Base-by-base conservation (phyloP, 768 basidiomycete genomes). In the Auriscalpium vulgare region DNA sequence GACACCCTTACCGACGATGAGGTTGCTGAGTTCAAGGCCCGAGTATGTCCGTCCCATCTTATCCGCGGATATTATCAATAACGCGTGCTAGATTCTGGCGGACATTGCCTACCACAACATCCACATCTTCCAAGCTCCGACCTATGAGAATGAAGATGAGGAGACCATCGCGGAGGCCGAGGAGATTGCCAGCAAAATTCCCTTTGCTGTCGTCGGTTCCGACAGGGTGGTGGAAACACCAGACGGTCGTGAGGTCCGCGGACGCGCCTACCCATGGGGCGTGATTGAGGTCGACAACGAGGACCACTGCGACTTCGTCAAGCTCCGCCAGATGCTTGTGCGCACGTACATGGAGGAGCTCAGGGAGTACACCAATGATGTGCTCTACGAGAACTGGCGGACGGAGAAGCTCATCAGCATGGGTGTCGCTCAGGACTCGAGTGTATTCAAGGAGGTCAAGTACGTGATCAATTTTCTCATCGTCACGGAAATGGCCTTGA, bases 391-490 rank as follows among this genome's bases (percentile, higher is more conserved):
- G 80, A 91, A 97, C 71, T 99, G 97, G 86, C 81, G 97, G 75
- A 91, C 88, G 58, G 93, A 97, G 70, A 98, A 98, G 72, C 76
- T 99, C 55, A 75, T 91, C 68, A 89, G 85, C 70, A 97, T 99
- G 97, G 97, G 97, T 68, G 95, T 99, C 56, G 85, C 91, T 38
- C 97, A 99, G 69, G 97, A 99, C 68, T 90, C 91, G 44, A 89
- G 84, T 53, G 97, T 99, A 44, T 99, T 99, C 88, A 95, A 92
- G 77, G 97, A 98, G 77, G 84, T 97, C 80, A 98, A 98, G 95
- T 97, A 75, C 61, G 92, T 79, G 16, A 16, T 29, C 29, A 51
- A 44, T 46, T 10, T n/a, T 51, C 16, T 29, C 10, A 46, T 37
- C 9, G 34, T 2, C 49, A 16, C 52, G 46, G 2, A 14, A 13